Evolutionary conservation across 768 basidiomycete species (phyloP).

Genomic region (Albatrellus ellisii): DNA sequence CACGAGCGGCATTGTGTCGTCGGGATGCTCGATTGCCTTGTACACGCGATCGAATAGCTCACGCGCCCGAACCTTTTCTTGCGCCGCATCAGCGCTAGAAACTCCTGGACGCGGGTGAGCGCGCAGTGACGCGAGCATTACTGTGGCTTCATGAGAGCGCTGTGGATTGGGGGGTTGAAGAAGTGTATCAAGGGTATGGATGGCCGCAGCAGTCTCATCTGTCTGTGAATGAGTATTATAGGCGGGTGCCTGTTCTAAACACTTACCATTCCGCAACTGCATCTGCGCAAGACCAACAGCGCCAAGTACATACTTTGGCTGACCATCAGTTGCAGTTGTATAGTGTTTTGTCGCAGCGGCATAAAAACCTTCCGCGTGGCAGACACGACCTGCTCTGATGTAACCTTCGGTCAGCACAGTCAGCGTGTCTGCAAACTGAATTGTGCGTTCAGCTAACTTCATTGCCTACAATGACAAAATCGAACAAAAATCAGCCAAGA

Average conservation of each 20-base stretch:
- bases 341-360: constrained; percentile 62
- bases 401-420: constrained; percentile 80
- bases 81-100: constrained; percentile 53
- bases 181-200: constrained; percentile 72
- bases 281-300: constrained; percentile 80
- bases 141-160: constrained; percentile 69
- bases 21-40: constrained; percentile 40
- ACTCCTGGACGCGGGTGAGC: constrained; percentile 71
- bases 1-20: too few relatives aligned
- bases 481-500: background rate
- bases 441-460: constrained; percentile 87
- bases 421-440: constrained; percentile 87
- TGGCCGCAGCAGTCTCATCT: constrained; percentile 79
- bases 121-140: constrained; percentile 84
- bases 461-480: constrained; percentile 39
- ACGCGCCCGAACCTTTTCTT: constrained; percentile 63
- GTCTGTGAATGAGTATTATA: constrained; percentile 1
- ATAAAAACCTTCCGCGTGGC: constrained; percentile 58
- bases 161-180: constrained; percentile 53
- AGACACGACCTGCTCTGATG: constrained; percentile 67
- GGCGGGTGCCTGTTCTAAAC: constrained; percentile 1
- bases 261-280: constrained; percentile 70
- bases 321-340: constrained; percentile 47
- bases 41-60: constrained; percentile 69
- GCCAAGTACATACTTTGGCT: constrained; percentile 64